Percentiles rank a stretch among this genome's conserved stretches.
Evolutionary conservation across 2,329 filamentous ascomycete genomes (phyloP).

Genomic region (Chrysosporium keratinophilum): DNA sequence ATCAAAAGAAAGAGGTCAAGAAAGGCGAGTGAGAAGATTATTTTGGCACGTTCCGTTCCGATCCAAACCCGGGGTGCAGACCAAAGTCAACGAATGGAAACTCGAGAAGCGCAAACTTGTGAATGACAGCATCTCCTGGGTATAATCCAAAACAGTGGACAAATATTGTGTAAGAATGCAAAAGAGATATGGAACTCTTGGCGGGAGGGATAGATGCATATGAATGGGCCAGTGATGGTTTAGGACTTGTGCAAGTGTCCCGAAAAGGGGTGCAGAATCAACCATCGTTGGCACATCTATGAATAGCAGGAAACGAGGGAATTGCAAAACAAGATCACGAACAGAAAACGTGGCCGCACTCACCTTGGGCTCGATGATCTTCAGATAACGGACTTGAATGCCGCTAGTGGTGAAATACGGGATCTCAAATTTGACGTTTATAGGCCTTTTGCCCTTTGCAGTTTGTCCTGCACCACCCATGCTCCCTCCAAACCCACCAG

Average conservation of each 20-base stretch:
- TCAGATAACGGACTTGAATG: constrained; percentile 95
- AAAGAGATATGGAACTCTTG: not conserved
- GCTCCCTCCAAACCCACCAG: constrained; percentile 88
- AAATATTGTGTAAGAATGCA: not conserved
- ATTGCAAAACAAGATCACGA: not conserved
- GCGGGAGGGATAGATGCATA: constrained; percentile 5
- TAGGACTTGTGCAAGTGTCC: constrained; percentile 11
- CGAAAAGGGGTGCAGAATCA: constrained; percentile 1
- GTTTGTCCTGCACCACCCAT: constrained; percentile 78
- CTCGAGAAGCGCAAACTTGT: not conserved
- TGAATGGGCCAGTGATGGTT: not conserved
- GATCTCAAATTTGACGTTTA: constrained; percentile 99
- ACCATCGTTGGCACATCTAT: not conserved
- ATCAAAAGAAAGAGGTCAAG: not conserved
- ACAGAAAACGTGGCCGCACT: constrained; percentile 23
- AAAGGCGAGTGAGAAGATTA: not conserved
- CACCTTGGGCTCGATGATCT: constrained; percentile 99
- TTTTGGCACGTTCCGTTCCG: not conserved
- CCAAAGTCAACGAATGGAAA: not conserved
- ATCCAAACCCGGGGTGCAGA: not conserved
- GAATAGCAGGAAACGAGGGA: not conserved
- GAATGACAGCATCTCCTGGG: not conserved
- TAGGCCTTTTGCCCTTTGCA: constrained; percentile 86
- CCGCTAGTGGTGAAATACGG: constrained; percentile 99
- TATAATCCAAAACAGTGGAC: constrained; percentile 2